Evolutionary conservation across 257 asterid species (phyloP), one percentile per base, ranked within the genome.

Genomic region (Solanum piurae): DNA sequence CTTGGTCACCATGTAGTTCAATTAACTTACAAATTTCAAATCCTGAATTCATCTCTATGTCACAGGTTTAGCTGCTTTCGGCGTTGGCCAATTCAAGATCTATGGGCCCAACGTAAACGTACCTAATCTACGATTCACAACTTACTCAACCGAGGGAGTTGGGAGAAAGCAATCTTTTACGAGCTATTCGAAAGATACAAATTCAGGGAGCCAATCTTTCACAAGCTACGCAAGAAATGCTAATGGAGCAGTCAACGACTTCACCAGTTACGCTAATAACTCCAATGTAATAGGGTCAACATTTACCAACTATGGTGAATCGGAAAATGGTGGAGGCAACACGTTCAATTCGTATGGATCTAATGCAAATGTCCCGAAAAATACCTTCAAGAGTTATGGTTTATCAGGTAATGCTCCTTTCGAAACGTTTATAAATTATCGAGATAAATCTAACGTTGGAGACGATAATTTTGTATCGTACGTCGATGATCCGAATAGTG

Each of bases 391-490:
- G 34, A 93, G 72, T 23, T 95, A 95, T 91, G 97, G 93, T 25
- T 52, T 90, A 1, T 90, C 86, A 3, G 98, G 95, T 12, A 96
- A 93, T 87, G 94, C 90, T 3, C 95, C 94, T 5, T 68, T 90
- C 0, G 98, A 95, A 44, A 92, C 87, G 0, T 95, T 96, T 92
- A 89, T 58, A 18, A 91, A 33, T 83, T 96, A 96, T 88, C 90
- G 99, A 34, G 96, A 94, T 23, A 92, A 93, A 31, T 80, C 98
- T 75, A 96, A 94, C 23, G 97, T 95, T 7, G 98, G 99, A 9
- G 97, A 91, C 87, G 99, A 95, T 88, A 87, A 82, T 11, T 96
- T 96, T 86, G 74, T 89, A 5, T 94, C 98, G 3, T 96, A 96
- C 83, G 94, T 89, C 9, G 95, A 93, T 84, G 83, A 76, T 8